Conservation (phyloP, 2,329 filamentous ascomycete genomes). For the Colletotrichum incanum region DNA sequence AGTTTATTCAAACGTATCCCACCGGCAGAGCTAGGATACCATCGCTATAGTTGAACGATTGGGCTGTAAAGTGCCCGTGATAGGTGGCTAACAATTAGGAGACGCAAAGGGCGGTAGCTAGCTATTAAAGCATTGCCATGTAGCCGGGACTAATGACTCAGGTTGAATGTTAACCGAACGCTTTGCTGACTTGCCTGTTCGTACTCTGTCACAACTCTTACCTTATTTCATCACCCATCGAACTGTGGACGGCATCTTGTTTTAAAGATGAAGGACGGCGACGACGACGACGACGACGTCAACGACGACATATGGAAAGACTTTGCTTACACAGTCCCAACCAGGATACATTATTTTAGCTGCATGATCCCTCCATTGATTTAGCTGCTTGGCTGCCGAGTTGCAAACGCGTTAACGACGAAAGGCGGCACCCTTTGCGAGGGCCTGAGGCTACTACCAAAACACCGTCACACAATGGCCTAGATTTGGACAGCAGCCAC, state of each 20-base stretch:
- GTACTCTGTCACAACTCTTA: neutral
- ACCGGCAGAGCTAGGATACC: constrained; percentile 19
- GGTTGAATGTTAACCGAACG: neutral
- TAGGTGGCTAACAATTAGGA: too few relatives aligned
- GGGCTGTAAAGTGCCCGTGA: neutral
- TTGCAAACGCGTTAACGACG: neutral
- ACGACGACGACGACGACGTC: neutral
- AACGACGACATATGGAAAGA: neutral
- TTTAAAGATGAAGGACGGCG: neutral
- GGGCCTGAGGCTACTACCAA: too few relatives aligned
- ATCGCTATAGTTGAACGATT: neutral
- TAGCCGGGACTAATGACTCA: too few relatives aligned
- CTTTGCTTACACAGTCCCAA: neutral
- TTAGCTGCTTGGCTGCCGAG: neutral
- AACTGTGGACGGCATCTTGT: neutral
- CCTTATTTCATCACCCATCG: neutral
- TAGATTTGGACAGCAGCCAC: neutral
- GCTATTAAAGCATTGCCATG: neutral
- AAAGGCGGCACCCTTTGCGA: neutral
- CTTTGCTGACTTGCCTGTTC: neutral
- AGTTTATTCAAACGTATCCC: constrained; percentile 23
- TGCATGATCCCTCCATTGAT: neutral
- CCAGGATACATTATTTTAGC: neutral
- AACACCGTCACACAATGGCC: neutral
- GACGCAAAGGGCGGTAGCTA: neutral